Percentiles rank a stretch among this genome's conserved stretches.
phyloP scores from a whole-genome alignment of 345 rosid species.

The Sonneratia caseolaris region DNA sequence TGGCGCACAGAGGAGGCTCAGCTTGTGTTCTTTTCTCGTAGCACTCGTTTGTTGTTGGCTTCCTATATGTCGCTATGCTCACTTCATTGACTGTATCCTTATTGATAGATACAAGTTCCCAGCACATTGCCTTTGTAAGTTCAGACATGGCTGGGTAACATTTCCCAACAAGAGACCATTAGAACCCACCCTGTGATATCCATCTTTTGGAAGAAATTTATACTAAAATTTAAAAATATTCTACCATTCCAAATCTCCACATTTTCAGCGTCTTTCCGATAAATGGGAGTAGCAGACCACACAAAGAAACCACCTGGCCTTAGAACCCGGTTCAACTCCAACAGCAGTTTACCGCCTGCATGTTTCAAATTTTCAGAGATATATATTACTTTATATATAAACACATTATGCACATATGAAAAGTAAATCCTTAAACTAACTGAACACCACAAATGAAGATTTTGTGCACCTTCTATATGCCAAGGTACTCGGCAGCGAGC shows the following conservation, averaged over 20 bases:
- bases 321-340: conserved; percentile 80
- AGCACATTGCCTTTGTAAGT: conserved; percentile 74
- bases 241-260: conserved; percentile 84
- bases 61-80: conserved; percentile 67
- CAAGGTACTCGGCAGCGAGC: conserved; percentile 99
- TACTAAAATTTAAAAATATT: conserved; percentile 1
- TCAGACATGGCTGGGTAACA: conserved; percentile 64
- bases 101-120: conserved; percentile 68
- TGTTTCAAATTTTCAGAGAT: neutral
- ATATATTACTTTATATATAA: neutral
- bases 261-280: conserved; percentile 69
- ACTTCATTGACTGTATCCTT: conserved; percentile 67
- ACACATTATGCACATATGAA: neutral
- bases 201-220: conserved; percentile 6
- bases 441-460: neutral
- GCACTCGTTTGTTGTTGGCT: conserved; percentile 78
- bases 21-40: conserved; percentile 57
- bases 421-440: neutral
- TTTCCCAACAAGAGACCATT: conserved; percentile 8
- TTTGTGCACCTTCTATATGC: conserved; percentile 82
- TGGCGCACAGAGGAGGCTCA: conserved; percentile 65
- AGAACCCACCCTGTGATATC: conserved; percentile 11
- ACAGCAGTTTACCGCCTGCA: conserved; percentile 78
- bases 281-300: conserved; percentile 98
- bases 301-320: conserved; percentile 90